These are phyloP conservation scores for Mycena leptocephala DNA, from an alignment of 768 basidiomycete genomes.

Conservation along the genomic window DNA sequence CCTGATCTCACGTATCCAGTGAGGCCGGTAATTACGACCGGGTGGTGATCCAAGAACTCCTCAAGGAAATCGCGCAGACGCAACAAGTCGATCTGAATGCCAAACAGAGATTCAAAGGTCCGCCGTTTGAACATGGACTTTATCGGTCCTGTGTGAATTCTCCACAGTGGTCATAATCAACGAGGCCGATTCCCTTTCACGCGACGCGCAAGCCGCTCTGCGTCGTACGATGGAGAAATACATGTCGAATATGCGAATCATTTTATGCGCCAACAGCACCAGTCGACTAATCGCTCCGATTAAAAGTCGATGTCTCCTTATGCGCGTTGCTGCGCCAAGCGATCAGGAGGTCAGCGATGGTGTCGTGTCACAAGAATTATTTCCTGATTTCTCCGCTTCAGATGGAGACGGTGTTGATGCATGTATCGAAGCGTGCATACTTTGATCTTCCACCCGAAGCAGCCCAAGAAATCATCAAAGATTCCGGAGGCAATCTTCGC, in stretches of 20 bases:
- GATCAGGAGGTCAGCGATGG: constrained; percentile 73
- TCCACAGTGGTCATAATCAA: constrained; percentile 95
- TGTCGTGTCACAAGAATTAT: constrained; percentile 12
- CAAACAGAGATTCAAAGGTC: constrained; percentile 97
- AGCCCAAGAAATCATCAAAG: constrained; percentile 81
- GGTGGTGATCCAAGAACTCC: constrained; percentile 94
- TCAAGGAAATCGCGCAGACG: constrained; percentile 99
- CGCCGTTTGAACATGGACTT: constrained; percentile 20
- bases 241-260: constrained; percentile 97
- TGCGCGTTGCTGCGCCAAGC: constrained; percentile 93
- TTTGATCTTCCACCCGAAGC: constrained; percentile 89
- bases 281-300: constrained; percentile 97
- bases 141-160: constrained; percentile 1
- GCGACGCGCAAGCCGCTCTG: constrained; percentile 97
- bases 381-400: constrained; percentile 48
- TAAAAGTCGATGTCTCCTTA: constrained; percentile 93
- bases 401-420: constrained; percentile 86
- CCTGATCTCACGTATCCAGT: constrained; percentile 57
- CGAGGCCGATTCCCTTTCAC: constrained; percentile 94
- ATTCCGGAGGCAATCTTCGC: constrained; percentile 92
- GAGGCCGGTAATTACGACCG: constrained; percentile 97
- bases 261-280: constrained; percentile 96
- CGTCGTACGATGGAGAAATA: constrained; percentile 99
- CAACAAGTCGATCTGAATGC: constrained; percentile 98
- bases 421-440: constrained; percentile 85